phyloP scores from a whole-genome alignment of 306 rosid species.

The Prunus dulcis region DNA sequence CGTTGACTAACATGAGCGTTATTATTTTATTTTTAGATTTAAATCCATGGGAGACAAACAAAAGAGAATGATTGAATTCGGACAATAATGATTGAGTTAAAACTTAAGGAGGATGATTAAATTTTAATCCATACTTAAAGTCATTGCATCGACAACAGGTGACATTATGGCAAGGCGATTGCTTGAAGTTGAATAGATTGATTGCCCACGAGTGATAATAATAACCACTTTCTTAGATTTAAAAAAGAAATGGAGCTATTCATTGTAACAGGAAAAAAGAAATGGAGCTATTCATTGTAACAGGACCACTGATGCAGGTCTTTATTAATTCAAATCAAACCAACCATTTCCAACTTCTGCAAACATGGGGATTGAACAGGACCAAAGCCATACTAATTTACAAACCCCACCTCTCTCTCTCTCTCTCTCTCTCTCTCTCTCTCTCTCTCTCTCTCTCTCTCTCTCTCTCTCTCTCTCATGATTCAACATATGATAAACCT shows the following conservation, averaged over 20 bases:
- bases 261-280: conserved; percentile 14
- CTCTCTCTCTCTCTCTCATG: background rate
- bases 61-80: background rate
- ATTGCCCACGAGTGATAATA: too few relatives aligned
- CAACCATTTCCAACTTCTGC: conserved; percentile 42
- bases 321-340: conserved; percentile 39
- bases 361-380: conserved; percentile 35
- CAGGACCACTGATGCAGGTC: conserved; percentile 5
- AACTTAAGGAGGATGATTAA: too few relatives aligned
- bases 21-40: too few relatives aligned
- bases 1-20: too few relatives aligned
- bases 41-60: too few relatives aligned
- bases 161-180: too few relatives aligned
- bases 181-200: too few relatives aligned
- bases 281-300: conserved; percentile 20
- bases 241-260: conserved; percentile 12
- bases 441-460: conserved; percentile 8
- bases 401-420: conserved; percentile 3
- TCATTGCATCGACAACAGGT: too few relatives aligned
- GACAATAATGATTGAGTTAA: too few relatives aligned
- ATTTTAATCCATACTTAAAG: too few relatives aligned
- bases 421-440: background rate
- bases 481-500: background rate
- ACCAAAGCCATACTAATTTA: conserved; percentile 11
- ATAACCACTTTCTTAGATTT: too few relatives aligned